These are phyloP conservation scores for Nasturtium officinale DNA, from an alignment of 345 rosid species.

Conservation along the genomic window DNA sequence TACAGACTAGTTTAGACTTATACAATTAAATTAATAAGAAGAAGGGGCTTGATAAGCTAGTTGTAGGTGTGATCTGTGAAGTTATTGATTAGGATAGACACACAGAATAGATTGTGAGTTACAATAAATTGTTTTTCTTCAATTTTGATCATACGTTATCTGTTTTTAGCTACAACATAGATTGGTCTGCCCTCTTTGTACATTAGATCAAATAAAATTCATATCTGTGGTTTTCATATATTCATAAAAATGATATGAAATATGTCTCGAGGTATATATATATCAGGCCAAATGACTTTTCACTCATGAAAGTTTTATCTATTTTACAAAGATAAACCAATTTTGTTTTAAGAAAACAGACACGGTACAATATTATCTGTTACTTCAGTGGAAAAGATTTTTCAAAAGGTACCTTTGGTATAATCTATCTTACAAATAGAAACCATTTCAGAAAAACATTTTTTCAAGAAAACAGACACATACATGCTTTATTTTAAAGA, in stretches of 20 bases:
- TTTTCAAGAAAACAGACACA: too few species aligned
- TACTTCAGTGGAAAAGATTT: not conserved
- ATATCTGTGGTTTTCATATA: slow-evolving; percentile 12
- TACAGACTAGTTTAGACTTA: not conserved
- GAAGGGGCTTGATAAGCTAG: slow-evolving; percentile 14
- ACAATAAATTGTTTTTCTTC: not conserved
- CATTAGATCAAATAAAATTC: not conserved
- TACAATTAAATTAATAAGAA: not conserved
- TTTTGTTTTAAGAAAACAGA: not conserved
- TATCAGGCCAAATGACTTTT: too few species aligned
- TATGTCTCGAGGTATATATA: not conserved
- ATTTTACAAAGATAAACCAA: not conserved
- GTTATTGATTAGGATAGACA: slow-evolving; percentile 43
- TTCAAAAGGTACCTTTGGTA: too few species aligned
- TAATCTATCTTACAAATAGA: too few species aligned
- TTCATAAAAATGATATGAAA: not conserved
- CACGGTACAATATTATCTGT: not conserved
- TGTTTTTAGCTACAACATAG: slow-evolving; percentile 12
- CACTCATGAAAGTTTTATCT: not conserved
- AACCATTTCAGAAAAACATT: too few species aligned
- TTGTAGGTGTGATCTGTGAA: slow-evolving; percentile 30
- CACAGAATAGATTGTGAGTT: slow-evolving; percentile 30
- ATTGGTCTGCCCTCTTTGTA: slow-evolving; percentile 20
- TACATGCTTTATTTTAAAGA: too few species aligned
- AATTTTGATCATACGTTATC: slow-evolving; percentile 1